Conservation (phyloP, 2,329 filamentous ascomycete genomes). For the Hypocrella siamensis region DNA sequence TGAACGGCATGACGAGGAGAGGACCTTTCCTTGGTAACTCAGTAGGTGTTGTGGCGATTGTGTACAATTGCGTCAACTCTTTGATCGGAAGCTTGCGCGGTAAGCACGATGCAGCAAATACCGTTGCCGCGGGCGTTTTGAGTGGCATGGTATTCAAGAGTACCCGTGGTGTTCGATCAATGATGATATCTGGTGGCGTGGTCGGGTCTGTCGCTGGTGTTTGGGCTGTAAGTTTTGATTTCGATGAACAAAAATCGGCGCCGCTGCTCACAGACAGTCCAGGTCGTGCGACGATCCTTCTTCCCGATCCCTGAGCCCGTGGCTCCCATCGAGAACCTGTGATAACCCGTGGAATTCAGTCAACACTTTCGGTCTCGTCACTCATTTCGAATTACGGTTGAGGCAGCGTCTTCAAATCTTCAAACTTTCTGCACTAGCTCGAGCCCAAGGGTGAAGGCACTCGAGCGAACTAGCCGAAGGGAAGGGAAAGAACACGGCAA, state of each 20-base stretch:
- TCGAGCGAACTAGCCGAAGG: background rate
- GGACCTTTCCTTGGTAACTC: conserved; percentile 95
- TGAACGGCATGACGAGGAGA: conserved; percentile 85
- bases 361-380: too few relatives aligned
- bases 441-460: too few relatives aligned
- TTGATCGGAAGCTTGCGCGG: conserved; percentile 64
- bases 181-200: conserved; percentile 87
- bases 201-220: conserved; percentile 71
- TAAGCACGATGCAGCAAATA: conserved; percentile 83
- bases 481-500: background rate
- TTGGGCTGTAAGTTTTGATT: conserved; percentile 64
- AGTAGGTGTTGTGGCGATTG: conserved; percentile 86
- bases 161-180: conserved; percentile 74
- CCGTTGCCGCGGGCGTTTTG: conserved; percentile 66
- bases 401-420: too few relatives aligned
- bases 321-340: conserved; percentile 12
- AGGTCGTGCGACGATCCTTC: conserved; percentile 25
- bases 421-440: too few relatives aligned
- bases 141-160: conserved; percentile 96
- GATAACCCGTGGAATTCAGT: too few relatives aligned
- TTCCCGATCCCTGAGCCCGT: conserved; percentile 21
- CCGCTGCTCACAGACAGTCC: too few relatives aligned
- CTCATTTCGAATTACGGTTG: too few relatives aligned
- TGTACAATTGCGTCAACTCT: conserved; percentile 89
- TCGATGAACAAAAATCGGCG: too few relatives aligned